Evolutionary conservation across 176 grass and related monocot genomes (phyloP), one percentile per base, ranked within the genome.

Genomic region (Poa annua): DNA sequence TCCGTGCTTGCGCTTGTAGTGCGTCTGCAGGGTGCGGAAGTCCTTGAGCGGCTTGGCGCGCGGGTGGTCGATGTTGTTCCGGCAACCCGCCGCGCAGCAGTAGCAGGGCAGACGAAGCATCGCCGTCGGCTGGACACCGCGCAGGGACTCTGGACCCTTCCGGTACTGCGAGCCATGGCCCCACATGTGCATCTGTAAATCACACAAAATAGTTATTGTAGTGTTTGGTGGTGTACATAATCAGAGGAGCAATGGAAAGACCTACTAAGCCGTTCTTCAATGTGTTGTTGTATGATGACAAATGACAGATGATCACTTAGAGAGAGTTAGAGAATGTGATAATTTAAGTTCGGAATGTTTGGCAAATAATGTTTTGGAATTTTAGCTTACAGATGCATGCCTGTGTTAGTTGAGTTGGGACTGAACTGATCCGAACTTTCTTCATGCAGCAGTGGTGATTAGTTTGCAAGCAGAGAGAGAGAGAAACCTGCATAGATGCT

Each of bases 1-100:
- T 26, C 96, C 96, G 71, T 98, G 96, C 92, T 98, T 98, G 80
- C 96, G 90, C 89, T 98, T 98, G 86, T 98, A 98, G 89, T 98
- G 96, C 17, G 96, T 98, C 86, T 98, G 96, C 70, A 98, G 83
- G 70, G 96, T 98, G 21, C 96, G 80, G 87, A 98, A 98, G 86
- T 98, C 96, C 87, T 98, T 98, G 74, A 98, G 89, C 47, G 96
- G 96, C 83, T 92, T 92, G 61, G 96, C 77, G 8, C 96, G 84
- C 24, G 91, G 96, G 80, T 98, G 96, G 87, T 98, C 96, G 60
- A 98, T 98, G 88, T 98, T 95, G 87, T 98, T 98, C 52, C 96
- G 82, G 78, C 96, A 98, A 0, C 96, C 96, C n/a, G 92, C 89
- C 60, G 96, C 91, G 60, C 96, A 98, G 92, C 96, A 98, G 80